Evolutionary conservation across 768 basidiomycete species (phyloP), one percentile per base, ranked within the genome.

Genomic region (Pleurotus tuoliensis): DNA sequence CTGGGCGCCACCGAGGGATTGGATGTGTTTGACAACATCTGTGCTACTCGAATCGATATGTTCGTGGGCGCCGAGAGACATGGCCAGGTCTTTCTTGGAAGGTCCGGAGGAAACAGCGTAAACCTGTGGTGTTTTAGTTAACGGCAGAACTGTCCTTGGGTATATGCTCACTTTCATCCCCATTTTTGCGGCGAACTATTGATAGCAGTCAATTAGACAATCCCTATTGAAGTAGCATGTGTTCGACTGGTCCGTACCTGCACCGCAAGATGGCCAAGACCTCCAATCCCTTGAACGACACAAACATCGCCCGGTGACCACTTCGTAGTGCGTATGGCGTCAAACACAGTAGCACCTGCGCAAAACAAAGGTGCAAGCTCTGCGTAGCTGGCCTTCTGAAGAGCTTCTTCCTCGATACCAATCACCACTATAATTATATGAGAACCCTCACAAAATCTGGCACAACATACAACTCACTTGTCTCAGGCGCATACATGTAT

Each of bases 231-330:
- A 30, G 15, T 15, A 27, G 3, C 25, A 37, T 53, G 37, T 24
- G 24, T 25, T 25, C 24, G 22, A 48, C 11, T 9, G 4, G 22
- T 27, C 15, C n/a, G n/a, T 41, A 57, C 56, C 49, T 57, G 56
- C 25, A 57, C 38, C 13, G 56, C 56, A 39, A 52, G 39, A 52
- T 57, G 56, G 40, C 56, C 56, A 5, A 57, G 49, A 24, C 56
- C 56, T 16, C 56, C 56, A 16, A 57, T 44, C 16, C 56, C 56
- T 34, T 57, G 56, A 18, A 57, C 56, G 13, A 57, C 34, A 43
- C 56, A 57, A 22, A 57, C 3, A 51, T 57, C 56, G 20, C 56
- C 56, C 9, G 56, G 56, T 8, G 56, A 39, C 56, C 56, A 57
- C 2, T 50, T 49, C 3, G 34, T 30, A 24, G 49, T 40, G 6